Evolutionary conservation across 371 early-diverging fungal species (phyloP).

Genomic region (Blakeslea trispora): DNA sequence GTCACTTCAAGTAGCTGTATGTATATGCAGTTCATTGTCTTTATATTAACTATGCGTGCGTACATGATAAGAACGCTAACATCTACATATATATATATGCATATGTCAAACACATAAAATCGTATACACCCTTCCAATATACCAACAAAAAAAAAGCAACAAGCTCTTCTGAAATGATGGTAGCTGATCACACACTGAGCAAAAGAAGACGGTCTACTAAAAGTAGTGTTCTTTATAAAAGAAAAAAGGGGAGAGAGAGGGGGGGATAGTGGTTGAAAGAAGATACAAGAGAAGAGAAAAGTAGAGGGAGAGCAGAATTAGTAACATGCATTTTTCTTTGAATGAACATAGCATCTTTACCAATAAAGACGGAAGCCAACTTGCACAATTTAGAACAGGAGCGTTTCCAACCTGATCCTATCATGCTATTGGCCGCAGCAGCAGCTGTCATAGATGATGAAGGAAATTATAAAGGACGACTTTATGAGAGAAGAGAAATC

Average conservation of each 20-base stretch:
- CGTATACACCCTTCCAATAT: too few species aligned
- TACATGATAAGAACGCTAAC: neutral
- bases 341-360: conserved; percentile 14
- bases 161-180: neutral
- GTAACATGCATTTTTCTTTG: conserved; percentile 1
- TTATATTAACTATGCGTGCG: neutral
- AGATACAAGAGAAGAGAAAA: conserved; percentile 3
- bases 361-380: conserved; percentile 22
- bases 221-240: conserved; percentile 5
- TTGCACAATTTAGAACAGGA: conserved; percentile 16
- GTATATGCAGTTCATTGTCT: neutral
- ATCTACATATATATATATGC: neutral
- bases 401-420: conserved; percentile 42
- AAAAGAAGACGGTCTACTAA: conserved; percentile 14
- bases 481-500: conserved; percentile 29
- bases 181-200: neutral
- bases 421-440: conserved; percentile 49
- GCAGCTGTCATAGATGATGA: conserved; percentile 43
- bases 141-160: neutral
- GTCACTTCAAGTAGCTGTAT: neutral
- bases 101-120: neutral
- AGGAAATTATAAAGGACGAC: conserved; percentile 24
- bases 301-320: neutral
- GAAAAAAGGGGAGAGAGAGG: neutral
- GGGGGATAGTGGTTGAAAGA: neutral